These are phyloP conservation scores for Dentiscutata heterogama DNA, from an alignment of 371 early-diverging fungal species.

Conservation along the genomic window DNA sequence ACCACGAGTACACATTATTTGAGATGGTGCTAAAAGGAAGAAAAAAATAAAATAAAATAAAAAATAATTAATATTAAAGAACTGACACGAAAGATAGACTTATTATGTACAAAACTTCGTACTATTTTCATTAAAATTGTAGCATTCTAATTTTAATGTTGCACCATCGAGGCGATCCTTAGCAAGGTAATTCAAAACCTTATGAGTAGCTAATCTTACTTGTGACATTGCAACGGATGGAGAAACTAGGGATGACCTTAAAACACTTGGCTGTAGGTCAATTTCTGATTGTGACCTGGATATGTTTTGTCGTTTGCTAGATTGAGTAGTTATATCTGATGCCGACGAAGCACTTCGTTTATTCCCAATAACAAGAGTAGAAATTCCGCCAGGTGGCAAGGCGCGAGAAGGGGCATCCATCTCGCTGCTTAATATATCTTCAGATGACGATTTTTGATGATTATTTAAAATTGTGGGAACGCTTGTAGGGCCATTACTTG, in stretches of 20 bases:
- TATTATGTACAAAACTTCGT: background rate
- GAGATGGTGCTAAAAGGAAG: constrained; percentile 53
- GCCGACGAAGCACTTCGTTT: constrained; percentile 59
- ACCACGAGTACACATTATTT: constrained; percentile 59
- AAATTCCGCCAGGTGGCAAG: constrained; percentile 57
- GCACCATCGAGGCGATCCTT: constrained; percentile 51
- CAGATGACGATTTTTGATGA: background rate
- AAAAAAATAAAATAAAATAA: constrained; percentile 28
- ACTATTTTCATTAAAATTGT: constrained; percentile 59
- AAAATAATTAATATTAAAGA: background rate
- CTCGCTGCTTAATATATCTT: background rate
- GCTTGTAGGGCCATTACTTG: background rate
- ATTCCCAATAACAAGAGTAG: constrained; percentile 58
- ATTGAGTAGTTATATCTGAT: background rate
- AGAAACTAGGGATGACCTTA: constrained; percentile 35
- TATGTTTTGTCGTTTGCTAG: constrained; percentile 34
- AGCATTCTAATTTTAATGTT: constrained; percentile 62
- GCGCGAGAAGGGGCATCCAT: constrained; percentile 25
- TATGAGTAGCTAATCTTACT: constrained; percentile 65
- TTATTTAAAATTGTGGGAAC: background rate
- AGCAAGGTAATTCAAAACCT: constrained; percentile 59
- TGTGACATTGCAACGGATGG: constrained; percentile 59
- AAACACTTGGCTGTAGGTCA: constrained; percentile 40
- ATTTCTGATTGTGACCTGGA: constrained; percentile 4
- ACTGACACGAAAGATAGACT: background rate